phyloP scores from a whole-genome alignment of 805 yeast genomes.

The Starmerella vaccinii region DNA sequence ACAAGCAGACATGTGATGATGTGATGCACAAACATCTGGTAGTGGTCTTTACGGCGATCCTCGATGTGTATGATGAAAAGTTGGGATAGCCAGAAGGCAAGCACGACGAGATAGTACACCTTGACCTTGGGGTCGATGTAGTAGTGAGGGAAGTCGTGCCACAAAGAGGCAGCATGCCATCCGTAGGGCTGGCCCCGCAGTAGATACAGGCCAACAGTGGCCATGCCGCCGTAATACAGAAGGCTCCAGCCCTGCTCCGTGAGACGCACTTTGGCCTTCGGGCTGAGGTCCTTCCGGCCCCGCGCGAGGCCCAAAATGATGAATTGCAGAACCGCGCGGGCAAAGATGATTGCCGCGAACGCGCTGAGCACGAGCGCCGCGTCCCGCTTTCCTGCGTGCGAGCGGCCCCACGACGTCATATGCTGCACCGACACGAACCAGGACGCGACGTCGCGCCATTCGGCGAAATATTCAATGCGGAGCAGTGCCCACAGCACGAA shows the following conservation, averaged over 20 bases:
- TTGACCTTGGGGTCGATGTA: conserved; percentile 45
- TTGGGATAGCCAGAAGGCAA: conserved; percentile 77
- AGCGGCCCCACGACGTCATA: conserved; percentile 11
- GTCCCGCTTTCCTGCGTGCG: conserved; percentile 21
- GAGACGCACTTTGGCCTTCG: conserved; percentile 53
- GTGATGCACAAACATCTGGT: conserved; percentile 83
- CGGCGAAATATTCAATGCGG: neutral
- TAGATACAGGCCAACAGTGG: conserved; percentile 47
- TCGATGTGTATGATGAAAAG: conserved; percentile 67
- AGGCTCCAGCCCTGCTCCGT: conserved; percentile 81
- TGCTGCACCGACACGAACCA: conserved; percentile 17
- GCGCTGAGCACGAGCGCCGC: conserved; percentile 10
- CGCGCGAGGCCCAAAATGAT: conserved; percentile 11
- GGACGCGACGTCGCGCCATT: conserved; percentile 1
- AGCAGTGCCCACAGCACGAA: neutral
- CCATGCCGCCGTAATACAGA: conserved; percentile 48
- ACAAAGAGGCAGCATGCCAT: conserved; percentile 46
- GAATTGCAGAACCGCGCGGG: conserved; percentile 19
- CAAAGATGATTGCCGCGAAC: conserved; percentile 14
- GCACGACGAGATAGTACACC: conserved; percentile 57
- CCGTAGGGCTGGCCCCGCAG: conserved; percentile 52
- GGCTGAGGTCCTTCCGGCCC: conserved; percentile 12
- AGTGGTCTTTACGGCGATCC: conserved; percentile 67
- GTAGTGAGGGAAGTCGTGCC: conserved; percentile 66
- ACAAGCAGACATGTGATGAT: conserved; percentile 63